Conservation (phyloP, 2,329 filamentous ascomycete species). For the Xylariaceae sp. region DNA sequence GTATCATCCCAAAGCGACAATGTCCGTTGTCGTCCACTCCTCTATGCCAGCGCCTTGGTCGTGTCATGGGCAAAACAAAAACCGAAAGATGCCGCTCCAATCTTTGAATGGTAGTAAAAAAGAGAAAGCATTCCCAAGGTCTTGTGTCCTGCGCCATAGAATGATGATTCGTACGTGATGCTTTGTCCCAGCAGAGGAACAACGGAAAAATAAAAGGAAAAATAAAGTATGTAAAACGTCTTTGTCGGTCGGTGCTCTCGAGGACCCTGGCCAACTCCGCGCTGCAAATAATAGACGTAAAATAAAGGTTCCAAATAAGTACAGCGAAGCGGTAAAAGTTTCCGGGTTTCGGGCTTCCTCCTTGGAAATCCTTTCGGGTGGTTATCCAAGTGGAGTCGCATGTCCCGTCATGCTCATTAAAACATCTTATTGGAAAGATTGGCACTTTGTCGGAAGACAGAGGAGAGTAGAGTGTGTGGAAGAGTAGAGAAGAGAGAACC, state of each 20-base stretch:
- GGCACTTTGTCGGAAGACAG: conserved; percentile 1
- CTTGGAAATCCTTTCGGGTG: conserved; percentile 14
- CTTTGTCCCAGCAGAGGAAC: conserved; percentile 3
- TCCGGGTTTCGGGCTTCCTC: conserved; percentile 19
- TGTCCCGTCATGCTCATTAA: conserved; percentile 15
- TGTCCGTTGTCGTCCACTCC: conserved; percentile 21
- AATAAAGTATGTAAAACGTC: conserved; percentile 19
- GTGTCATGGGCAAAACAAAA: conserved; percentile 24
- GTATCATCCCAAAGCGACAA: conserved; percentile 33
- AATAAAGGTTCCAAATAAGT: conserved; percentile 19
- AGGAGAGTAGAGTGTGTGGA: conserved; percentile 9
- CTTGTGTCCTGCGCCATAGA: conserved; percentile 29
- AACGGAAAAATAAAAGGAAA: conserved; percentile 1
- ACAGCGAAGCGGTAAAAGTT: conserved; percentile 24
- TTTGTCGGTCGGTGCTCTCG: conserved; percentile 23
- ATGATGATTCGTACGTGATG: conserved; percentile 25
- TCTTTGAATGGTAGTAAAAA: conserved; percentile 10
- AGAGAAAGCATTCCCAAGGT: conserved; percentile 12
- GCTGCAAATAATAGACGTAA: conserved; percentile 27
- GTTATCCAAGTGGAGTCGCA: conserved; percentile 14
- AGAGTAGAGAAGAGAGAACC: background rate
- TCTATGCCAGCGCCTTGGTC: no score
- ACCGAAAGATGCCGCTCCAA: conserved; percentile 18
- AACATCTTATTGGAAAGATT: conserved; percentile 19
- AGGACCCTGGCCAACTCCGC: conserved; percentile 30